Percentiles rank a stretch among this genome's conserved stretches.
These are phyloP conservation scores for Botryosphaeria dothidea DNA, from an alignment of 2,329 filamentous ascomycete species.

Conservation along the genomic window DNA sequence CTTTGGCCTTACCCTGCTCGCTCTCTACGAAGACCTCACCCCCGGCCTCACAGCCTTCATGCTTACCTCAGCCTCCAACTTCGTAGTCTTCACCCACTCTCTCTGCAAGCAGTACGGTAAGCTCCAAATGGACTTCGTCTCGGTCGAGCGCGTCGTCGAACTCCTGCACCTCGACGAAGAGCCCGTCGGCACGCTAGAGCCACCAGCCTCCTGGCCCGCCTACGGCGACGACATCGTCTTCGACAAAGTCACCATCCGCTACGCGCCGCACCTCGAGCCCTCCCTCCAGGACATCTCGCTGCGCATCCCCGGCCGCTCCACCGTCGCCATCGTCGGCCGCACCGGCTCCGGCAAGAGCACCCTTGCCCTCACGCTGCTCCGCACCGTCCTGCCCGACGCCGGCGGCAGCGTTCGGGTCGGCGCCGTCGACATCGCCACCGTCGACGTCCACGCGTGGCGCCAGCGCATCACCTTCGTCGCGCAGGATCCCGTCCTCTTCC, in stretches of 20 bases:
- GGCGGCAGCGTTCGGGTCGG: slow-evolving; percentile 61
- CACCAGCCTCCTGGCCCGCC: slow-evolving; percentile 75
- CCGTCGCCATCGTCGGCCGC: slow-evolving; percentile 77
- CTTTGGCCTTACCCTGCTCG: slow-evolving; percentile 71
- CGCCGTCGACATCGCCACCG: slow-evolving; percentile 59
- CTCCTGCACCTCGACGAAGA: slow-evolving; percentile 79
- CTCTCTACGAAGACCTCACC: slow-evolving; percentile 72
- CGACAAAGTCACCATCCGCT: slow-evolving; percentile 74
- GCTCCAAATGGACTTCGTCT: slow-evolving; percentile 89
- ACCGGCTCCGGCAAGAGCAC: slow-evolving; percentile 81
- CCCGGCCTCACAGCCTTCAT: slow-evolving; percentile 83
- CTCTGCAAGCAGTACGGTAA: slow-evolving; percentile 81
- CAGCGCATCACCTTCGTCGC: slow-evolving; percentile 66
- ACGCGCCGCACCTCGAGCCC: slow-evolving; percentile 74
- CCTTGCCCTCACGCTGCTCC: slow-evolving; percentile 62
- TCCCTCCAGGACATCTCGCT: slow-evolving; percentile 70
- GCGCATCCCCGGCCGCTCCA: slow-evolving; percentile 73
- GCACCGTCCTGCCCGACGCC: slow-evolving; percentile 27
- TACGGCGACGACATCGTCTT: slow-evolving; percentile 67
- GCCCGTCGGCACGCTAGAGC: slow-evolving; percentile 63
- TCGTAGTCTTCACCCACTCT: slow-evolving; percentile 67
- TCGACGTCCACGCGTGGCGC: slow-evolving; percentile 61
- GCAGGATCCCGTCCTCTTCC: slow-evolving; percentile 67
- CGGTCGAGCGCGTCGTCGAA: slow-evolving; percentile 82
- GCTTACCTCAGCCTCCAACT: slow-evolving; percentile 68